Conservation (phyloP, 805 yeast species). For the Spathaspora passalidarum region DNA sequence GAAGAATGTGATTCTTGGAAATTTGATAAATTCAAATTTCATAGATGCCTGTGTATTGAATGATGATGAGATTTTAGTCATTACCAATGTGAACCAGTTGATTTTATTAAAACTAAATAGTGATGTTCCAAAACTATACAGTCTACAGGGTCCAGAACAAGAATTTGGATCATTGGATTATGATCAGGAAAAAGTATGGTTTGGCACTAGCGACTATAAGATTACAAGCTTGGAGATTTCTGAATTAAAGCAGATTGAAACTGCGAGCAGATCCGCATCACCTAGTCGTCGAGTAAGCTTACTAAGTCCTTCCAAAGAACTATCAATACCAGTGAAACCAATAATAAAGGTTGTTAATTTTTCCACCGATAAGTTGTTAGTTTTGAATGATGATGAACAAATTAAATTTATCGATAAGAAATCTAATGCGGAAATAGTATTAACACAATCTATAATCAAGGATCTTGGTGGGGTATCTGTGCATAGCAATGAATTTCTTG, state of each 20-base stretch:
- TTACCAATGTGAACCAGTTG: slow-evolving; percentile 31
- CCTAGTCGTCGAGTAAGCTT: not conserved
- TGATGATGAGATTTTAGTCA: slow-evolving; percentile 33
- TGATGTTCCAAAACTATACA: slow-evolving; percentile 13
- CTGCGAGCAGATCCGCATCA: not conserved
- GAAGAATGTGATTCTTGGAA: slow-evolving; percentile 55
- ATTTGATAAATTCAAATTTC: slow-evolving; percentile 48
- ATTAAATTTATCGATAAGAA: slow-evolving; percentile 26
- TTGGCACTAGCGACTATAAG: slow-evolving; percentile 13
- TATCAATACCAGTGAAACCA: not conserved
- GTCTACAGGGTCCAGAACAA: slow-evolving; percentile 14
- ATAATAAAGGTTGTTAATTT: slow-evolving; percentile 25
- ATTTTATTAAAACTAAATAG: slow-evolving; percentile 24
- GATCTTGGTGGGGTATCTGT: slow-evolving; percentile 19
- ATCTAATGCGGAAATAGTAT: slow-evolving; percentile 9
- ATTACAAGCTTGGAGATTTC: slow-evolving; percentile 10
- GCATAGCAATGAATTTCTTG: slow-evolving; percentile 14
- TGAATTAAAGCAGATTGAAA: slow-evolving; percentile 10
- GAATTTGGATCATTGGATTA: slow-evolving; percentile 20
- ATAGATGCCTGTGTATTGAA: slow-evolving; percentile 34
- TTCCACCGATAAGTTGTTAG: slow-evolving; percentile 22
- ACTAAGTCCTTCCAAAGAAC: not conserved
- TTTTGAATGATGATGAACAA: slow-evolving; percentile 34
- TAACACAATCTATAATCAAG: slow-evolving; percentile 37
- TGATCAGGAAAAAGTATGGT: slow-evolving; percentile 23